Evolutionary conservation across 768 basidiomycete species (phyloP).

Genomic region (Daedaleopsis nitida): DNA sequence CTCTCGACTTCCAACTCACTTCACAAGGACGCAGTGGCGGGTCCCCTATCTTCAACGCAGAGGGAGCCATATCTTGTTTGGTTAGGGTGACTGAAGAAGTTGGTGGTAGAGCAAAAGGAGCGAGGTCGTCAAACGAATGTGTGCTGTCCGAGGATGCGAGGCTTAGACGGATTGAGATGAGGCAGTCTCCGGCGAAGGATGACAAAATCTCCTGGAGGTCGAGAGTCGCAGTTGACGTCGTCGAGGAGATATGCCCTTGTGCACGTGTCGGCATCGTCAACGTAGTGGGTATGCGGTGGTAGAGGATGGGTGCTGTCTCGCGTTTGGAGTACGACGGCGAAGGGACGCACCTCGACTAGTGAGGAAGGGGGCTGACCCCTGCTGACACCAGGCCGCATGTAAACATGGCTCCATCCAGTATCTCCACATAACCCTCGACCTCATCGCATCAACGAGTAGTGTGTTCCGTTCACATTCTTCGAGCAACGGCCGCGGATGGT

Average conservation of each 20-base stretch:
- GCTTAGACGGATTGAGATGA: slow-evolving; percentile 28
- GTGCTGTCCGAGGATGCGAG: slow-evolving; percentile 21
- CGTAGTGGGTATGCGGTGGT: neutral
- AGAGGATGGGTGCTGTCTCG: too few relatives aligned
- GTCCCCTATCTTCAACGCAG: too few relatives aligned
- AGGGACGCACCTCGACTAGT: neutral
- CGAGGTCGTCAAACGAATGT: slow-evolving; percentile 28
- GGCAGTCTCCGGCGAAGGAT: slow-evolving; percentile 8
- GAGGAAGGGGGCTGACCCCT: neutral
- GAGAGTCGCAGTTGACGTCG: slow-evolving; percentile 14
- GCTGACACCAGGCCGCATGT: too few relatives aligned
- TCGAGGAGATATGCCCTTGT: slow-evolving; percentile 1
- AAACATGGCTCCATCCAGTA: too few relatives aligned
- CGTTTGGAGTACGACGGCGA: neutral
- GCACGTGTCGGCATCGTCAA: neutral
- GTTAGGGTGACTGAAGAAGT: neutral
- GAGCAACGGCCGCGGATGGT: too few relatives aligned
- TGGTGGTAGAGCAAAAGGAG: slow-evolving; percentile 32
- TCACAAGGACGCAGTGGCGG: too few relatives aligned
- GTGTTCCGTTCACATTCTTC: too few relatives aligned
- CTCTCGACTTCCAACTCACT: too few relatives aligned
- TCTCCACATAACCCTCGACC: too few relatives aligned
- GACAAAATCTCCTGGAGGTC: slow-evolving; percentile 17
- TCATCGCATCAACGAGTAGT: too few relatives aligned
- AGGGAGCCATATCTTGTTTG: too few relatives aligned